These are phyloP conservation scores for Corymbia calophylla DNA, from an alignment of 441 rosid species.

Conservation along the genomic window DNA sequence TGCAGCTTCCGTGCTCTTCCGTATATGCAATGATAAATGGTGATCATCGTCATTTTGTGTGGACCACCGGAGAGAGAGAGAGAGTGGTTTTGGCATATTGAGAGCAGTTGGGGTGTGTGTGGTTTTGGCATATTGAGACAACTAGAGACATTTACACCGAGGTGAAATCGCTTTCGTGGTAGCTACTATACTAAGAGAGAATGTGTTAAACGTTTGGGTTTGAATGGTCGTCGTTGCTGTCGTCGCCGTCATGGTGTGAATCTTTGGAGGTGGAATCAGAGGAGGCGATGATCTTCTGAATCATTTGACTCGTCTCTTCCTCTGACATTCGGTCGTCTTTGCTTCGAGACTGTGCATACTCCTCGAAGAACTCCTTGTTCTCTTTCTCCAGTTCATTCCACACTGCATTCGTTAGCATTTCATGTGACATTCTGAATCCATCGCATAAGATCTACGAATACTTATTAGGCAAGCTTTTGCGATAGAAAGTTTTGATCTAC, in stretches of 20 bases:
- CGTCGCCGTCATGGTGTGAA: constrained; percentile 3
- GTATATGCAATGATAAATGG: neutral
- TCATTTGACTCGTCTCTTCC: constrained; percentile 76
- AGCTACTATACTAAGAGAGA: neutral
- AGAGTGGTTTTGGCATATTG: no score
- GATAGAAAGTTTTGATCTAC: neutral
- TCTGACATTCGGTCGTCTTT: constrained; percentile 62
- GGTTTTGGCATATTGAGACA: neutral
- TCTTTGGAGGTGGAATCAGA: constrained; percentile 37
- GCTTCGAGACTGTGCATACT: constrained; percentile 50
- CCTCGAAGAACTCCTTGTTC: constrained; percentile 86
- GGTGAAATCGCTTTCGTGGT: neutral
- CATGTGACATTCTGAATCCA: neutral
- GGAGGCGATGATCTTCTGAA: constrained; percentile 54
- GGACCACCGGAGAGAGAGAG: neutral
- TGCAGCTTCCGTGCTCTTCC: neutral
- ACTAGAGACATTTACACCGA: neutral
- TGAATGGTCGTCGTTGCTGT: neutral
- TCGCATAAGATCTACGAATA: neutral
- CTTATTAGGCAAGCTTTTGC: neutral
- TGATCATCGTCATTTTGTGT: neutral
- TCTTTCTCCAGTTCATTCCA: constrained; percentile 93
- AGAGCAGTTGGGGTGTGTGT: neutral
- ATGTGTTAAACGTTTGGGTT: neutral
- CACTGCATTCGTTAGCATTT: constrained; percentile 26